phyloP scores from a whole-genome alignment of 495 filamentous ascomycete species.

The Lentithecium fluviatile region DNA sequence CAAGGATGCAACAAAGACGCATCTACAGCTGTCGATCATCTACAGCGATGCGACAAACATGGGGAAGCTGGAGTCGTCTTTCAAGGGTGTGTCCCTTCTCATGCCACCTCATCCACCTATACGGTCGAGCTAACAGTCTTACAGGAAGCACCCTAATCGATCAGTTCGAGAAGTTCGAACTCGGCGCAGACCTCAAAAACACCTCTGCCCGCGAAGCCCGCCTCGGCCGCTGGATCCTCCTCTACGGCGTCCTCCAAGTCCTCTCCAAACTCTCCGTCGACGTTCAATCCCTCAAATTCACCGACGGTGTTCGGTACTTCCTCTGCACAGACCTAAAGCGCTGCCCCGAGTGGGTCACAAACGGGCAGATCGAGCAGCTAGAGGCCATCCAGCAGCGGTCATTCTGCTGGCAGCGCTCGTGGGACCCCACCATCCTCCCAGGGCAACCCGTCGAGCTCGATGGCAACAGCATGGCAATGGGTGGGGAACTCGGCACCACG shows the following conservation, averaged over 20 bases:
- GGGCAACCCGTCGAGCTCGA: constrained; percentile 26
- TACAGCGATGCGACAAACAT: constrained; percentile 71
- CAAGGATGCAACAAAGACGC: constrained; percentile 36
- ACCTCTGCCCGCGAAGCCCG: constrained; percentile 34
- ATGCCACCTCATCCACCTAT: neutral
- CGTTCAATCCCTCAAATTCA: constrained; percentile 58
- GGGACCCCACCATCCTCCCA: constrained; percentile 5
- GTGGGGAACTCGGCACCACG: constrained; percentile 5
- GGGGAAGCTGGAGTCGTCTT: constrained; percentile 57
- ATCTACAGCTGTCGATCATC: constrained; percentile 46
- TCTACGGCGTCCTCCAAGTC: constrained; percentile 46
- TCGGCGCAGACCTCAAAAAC: constrained; percentile 38
- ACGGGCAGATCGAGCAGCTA: constrained; percentile 13
- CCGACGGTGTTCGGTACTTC: constrained; percentile 62
- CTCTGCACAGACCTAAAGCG: constrained; percentile 47
- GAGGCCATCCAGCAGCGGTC: constrained; percentile 27
- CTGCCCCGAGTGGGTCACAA: constrained; percentile 32
- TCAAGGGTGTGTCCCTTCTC: constrained; percentile 37
- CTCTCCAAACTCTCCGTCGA: constrained; percentile 68
- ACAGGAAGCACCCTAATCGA: constrained; percentile 56
- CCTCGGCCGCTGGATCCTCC: constrained; percentile 40
- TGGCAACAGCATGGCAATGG: neutral
- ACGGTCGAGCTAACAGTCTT: constrained; percentile 7
- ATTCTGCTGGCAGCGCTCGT: constrained; percentile 33
- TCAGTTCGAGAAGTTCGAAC: constrained; percentile 63